A percentile compares a stretch with the other conserved stretches of the same genome.
These are phyloP conservation scores for Protomyces macrosporus DNA, from an alignment of 1,139 yeast species.

Conservation along the genomic window DNA sequence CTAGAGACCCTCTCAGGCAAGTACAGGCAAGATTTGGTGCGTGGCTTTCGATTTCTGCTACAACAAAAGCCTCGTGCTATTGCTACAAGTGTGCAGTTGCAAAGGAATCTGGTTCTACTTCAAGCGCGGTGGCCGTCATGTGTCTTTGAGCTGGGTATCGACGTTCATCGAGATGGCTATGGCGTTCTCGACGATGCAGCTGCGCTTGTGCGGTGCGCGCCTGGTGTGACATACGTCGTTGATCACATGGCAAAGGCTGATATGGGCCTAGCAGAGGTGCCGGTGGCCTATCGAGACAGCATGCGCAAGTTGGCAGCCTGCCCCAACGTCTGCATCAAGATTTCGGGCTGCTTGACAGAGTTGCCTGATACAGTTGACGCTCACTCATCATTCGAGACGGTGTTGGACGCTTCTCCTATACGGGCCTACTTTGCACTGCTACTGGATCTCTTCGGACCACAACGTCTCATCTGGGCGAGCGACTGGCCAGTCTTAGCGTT, in stretches of 20 bases:
- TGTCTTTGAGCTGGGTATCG: constrained; percentile 16
- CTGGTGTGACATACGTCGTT: constrained; percentile 1
- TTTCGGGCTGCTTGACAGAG: constrained; percentile 20
- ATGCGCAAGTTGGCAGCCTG: background rate
- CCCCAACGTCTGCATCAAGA: constrained; percentile 9
- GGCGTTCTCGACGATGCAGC: constrained; percentile 1
- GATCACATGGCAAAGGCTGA: constrained; percentile 18
- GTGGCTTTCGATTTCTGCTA: constrained; percentile 9
- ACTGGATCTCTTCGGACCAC: background rate
- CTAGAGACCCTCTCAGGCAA: background rate
- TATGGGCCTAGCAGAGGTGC: background rate
- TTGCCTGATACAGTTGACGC: background rate
- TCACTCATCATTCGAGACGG: background rate
- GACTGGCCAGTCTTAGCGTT: constrained; percentile 17
- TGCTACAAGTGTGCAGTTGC: background rate
- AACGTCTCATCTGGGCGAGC: constrained; percentile 10
- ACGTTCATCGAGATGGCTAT: constrained; percentile 4
- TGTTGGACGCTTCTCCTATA: background rate
- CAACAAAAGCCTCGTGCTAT: constrained; percentile 14
- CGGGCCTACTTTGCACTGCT: background rate
- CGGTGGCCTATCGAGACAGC: background rate
- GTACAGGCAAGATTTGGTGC: background rate
- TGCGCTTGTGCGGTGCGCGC: background rate
- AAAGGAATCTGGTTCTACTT: background rate
- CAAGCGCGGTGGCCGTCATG: background rate